Evolutionary conservation across 2,329 filamentous ascomycete species (phyloP).

Genomic region (Aspergillus sclerotialis): DNA sequence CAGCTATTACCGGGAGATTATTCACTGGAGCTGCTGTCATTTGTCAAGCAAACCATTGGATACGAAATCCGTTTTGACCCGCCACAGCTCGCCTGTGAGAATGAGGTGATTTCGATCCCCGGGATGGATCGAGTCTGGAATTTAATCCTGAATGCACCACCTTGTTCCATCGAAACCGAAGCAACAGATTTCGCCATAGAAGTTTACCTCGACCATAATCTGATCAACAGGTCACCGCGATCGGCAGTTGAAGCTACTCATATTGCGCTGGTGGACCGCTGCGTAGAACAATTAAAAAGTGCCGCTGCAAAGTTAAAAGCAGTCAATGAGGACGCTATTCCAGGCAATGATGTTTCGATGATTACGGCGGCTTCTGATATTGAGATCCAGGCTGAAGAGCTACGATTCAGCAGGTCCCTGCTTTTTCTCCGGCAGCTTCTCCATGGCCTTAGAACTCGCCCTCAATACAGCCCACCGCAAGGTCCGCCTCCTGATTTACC

Average conservation of each 20-base stretch:
- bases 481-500: slow-evolving; percentile 55
- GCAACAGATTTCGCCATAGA: slow-evolving; percentile 67
- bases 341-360: slow-evolving; percentile 49
- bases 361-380: slow-evolving; percentile 43
- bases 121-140: slow-evolving; percentile 72
- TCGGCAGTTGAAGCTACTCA: slow-evolving; percentile 54
- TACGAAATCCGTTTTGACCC: slow-evolving; percentile 52
- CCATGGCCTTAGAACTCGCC: slow-evolving; percentile 42
- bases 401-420: slow-evolving; percentile 62
- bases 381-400: slow-evolving; percentile 49
- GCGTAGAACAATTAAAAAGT: slow-evolving; percentile 60
- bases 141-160: slow-evolving; percentile 64
- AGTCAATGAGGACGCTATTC: slow-evolving; percentile 37
- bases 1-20: slow-evolving; percentile 31
- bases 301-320: slow-evolving; percentile 54
- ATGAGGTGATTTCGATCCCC: slow-evolving; percentile 38
- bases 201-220: slow-evolving; percentile 57
- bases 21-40: slow-evolving; percentile 32
- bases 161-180: slow-evolving; percentile 57
- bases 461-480: slow-evolving; percentile 55
- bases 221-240: slow-evolving; percentile 36
- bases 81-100: slow-evolving; percentile 37
- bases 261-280: slow-evolving; percentile 64
- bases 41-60: slow-evolving; percentile 35
- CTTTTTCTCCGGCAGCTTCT: slow-evolving; percentile 63